These are phyloP conservation scores for Scheffersomyces stipitis DNA, from an alignment of 805 yeast genomes.

Conservation along the genomic window DNA sequence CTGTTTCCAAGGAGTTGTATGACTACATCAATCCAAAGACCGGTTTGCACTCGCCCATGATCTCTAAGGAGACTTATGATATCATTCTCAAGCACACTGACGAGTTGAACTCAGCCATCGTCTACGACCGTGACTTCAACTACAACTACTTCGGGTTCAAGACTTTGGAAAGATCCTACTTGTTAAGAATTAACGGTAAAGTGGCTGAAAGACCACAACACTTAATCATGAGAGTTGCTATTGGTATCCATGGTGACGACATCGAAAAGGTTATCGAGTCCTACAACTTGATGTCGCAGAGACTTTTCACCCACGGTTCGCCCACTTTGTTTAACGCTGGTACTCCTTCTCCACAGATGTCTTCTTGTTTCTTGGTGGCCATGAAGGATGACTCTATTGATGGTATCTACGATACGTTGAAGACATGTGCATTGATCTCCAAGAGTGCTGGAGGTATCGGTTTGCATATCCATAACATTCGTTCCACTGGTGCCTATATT, in stretches of 20 bases:
- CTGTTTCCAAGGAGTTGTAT: conserved; percentile 71
- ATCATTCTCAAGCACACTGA: conserved; percentile 38
- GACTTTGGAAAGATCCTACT: conserved; percentile 59
- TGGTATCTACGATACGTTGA: conserved; percentile 60
- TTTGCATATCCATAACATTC: conserved; percentile 57
- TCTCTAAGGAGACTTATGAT: conserved; percentile 40
- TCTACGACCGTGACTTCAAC: conserved; percentile 50
- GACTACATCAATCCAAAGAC: conserved; percentile 81
- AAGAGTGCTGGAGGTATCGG: conserved; percentile 67
- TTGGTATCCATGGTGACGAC: conserved; percentile 60
- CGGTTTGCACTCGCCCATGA: conserved; percentile 50
- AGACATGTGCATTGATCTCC: conserved; percentile 61
- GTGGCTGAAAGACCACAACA: conserved; percentile 65
- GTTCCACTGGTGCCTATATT: conserved; percentile 60
- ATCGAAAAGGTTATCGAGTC: conserved; percentile 53
- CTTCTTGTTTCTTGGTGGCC: conserved; percentile 62
- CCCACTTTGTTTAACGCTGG: conserved; percentile 65
- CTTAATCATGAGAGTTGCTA: conserved; percentile 59
- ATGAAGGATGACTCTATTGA: conserved; percentile 65
- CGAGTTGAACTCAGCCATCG: conserved; percentile 46
- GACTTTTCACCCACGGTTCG: conserved; percentile 60
- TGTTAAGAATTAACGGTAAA: conserved; percentile 53
- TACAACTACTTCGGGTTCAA: conserved; percentile 62
- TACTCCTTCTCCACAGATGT: conserved; percentile 59
- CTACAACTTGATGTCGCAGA: conserved; percentile 58